Evolutionary conservation across 2,329 filamentous ascomycete genomes (phyloP), one percentile per base, ranked within the genome.

Genomic region (Neonectria magnoliae): DNA sequence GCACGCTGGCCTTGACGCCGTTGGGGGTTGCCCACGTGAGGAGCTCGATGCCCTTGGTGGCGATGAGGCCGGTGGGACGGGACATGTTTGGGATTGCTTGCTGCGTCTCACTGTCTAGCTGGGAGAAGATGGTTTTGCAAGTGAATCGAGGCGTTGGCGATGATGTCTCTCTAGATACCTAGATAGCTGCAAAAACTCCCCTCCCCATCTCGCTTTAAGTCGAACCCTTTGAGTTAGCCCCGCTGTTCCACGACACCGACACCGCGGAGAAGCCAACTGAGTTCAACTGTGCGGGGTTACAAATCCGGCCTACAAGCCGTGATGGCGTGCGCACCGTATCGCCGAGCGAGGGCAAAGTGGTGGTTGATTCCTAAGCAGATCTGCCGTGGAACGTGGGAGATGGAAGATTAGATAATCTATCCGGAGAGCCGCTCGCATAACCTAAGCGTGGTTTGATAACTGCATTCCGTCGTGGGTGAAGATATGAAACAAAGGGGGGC

Each of bases 21-120:
- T 87, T 87, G 53, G 85, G 84, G 1, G 85, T 86, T 48, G 78
- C 80, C 67, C 81, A 86, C 0, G 88, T 91, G 33, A 91, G 79
- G 64, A 90, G 84, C 80, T 91, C 88, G 65, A 91, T 88, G 77
- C 89, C 89, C 56, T 85, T 86, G 68, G 83, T 87, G 71, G 87
- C 88, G 68, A 88, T 86, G 64, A 89, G 80, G 61, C 88, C 87
- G 6, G 83, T 87, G 16, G 77, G 76, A 60, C 75, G 75, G 45
- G 75, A 62, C 76, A 78, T 50, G 5, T 29, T 16, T 8, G 14
- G 25, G 4, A 10, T 27, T 11, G 16, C 9, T 11, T 8, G 27
- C 16, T 18, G 16, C 1, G 25, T 16, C 14, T 48, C 22, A 31
- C 45, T 48, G 45, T 10, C 2, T 10, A 5, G 5, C 48, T 53